phyloP scores from a whole-genome alignment of 352 stramenopile species.

The Globisporangium nodosum region DNA sequence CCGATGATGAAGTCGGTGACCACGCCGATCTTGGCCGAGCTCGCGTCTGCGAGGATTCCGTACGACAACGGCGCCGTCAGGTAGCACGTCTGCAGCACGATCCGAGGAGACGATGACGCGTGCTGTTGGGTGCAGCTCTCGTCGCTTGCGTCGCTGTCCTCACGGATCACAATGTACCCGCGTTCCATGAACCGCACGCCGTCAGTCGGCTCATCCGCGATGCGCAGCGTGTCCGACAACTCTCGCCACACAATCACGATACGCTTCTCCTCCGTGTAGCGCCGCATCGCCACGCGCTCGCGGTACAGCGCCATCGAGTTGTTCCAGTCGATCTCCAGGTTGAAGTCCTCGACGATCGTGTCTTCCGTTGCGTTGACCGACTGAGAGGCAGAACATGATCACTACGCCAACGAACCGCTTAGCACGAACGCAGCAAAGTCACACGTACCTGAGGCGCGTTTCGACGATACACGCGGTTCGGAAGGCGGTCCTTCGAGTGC shows the following conservation, averaged over 20 bases:
- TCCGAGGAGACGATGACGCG: constrained; percentile 2
- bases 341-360: constrained; percentile 28
- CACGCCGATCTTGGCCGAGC: constrained; percentile 1
- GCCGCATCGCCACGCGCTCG: constrained; percentile 23
- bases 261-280: constrained; percentile 26
- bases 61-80: constrained; percentile 14
- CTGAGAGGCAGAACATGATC: not conserved
- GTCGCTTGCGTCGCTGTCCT: not conserved
- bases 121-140: constrained; percentile 3
- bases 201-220: constrained; percentile 31
- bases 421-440: too few relatives aligned
- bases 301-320: constrained; percentile 26
- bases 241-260: constrained; percentile 35
- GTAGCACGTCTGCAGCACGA: constrained; percentile 15
- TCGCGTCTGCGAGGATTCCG: not conserved
- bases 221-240: constrained; percentile 31
- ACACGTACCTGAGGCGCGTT: constrained; percentile 11
- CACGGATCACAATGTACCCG: constrained; percentile 26
- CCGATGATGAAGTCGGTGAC: constrained; percentile 19
- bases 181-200: constrained; percentile 38
- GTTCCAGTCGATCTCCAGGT: constrained; percentile 24
- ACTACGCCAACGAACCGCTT: too few relatives aligned
- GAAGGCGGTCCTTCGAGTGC: constrained; percentile 13
- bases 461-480: constrained; percentile 28
- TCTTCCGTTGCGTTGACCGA: constrained; percentile 22